A percentile compares a stretch with the other conserved stretches of the same genome.
Evolutionary conservation across 2,329 filamentous ascomycete genomes (phyloP).

Genomic region (Juglanconis oblonga): DNA sequence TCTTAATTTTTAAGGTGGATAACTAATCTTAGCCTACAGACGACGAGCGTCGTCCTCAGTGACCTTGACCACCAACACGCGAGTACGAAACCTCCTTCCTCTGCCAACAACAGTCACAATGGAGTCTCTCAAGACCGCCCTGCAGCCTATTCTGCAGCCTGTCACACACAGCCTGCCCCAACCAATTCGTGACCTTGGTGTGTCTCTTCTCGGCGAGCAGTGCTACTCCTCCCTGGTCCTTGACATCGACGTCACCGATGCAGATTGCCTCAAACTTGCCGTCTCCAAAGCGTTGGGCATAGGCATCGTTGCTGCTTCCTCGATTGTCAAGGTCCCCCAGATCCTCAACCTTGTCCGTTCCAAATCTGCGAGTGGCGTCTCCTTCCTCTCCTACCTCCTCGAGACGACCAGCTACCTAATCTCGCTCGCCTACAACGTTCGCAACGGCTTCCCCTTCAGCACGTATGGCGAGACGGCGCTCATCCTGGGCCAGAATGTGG

Average conservation of each 20-base stretch:
- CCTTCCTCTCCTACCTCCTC: slow-evolving; percentile 87
- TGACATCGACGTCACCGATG: slow-evolving; percentile 75
- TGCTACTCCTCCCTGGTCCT: slow-evolving; percentile 88
- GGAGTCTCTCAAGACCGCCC: slow-evolving; percentile 58
- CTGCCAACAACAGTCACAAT: slow-evolving; percentile 35
- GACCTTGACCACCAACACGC: too few relatives aligned
- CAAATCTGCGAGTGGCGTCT: slow-evolving; percentile 77
- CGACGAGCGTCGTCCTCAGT: too few relatives aligned
- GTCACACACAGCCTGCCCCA: slow-evolving; percentile 71
- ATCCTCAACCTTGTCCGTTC: slow-evolving; percentile 87
- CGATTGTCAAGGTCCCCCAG: slow-evolving; percentile 94
- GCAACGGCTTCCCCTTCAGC: slow-evolving; percentile 90
- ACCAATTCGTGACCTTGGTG: slow-evolving; percentile 70
- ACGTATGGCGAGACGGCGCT: slow-evolving; percentile 94
- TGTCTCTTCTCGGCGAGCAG: slow-evolving; percentile 73
- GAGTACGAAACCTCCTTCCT: neutral
- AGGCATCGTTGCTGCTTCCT: slow-evolving; percentile 85
- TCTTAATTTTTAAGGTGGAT: too few relatives aligned
- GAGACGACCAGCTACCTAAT: slow-evolving; percentile 88
- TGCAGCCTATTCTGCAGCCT: slow-evolving; percentile 68
- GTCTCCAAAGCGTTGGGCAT: slow-evolving; percentile 91
- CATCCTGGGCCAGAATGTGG: slow-evolving; percentile 88
- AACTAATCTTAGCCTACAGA: too few relatives aligned
- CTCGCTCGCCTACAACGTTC: slow-evolving; percentile 85
- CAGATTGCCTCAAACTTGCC: slow-evolving; percentile 80